Evolutionary conservation across 2,329 filamentous ascomycete species (phyloP), one percentile per base, ranked within the genome.

Genomic region (Diaporthe sp.): DNA sequence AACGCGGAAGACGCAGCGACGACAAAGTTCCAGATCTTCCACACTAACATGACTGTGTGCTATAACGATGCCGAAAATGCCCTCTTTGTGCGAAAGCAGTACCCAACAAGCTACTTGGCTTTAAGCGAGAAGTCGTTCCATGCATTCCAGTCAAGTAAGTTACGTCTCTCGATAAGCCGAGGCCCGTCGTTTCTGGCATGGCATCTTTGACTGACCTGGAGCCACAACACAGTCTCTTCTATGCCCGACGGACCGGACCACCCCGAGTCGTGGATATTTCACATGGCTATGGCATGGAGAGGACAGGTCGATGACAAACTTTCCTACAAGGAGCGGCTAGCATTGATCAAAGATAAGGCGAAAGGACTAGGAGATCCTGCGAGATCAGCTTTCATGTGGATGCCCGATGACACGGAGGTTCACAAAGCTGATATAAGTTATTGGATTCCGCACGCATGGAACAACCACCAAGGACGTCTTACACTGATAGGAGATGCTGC

Each of bases 341-440:
- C 61, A n/a, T 34, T 67, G 25, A 49, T 67, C 19, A 67, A 67
- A 37, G 61, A 67, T 1, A 67, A 67, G 19, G 61, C 61, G 10
- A 67, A 67, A 34, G 61, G 61, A 4, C 44, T 67, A 4, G 61
- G 61, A 46, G 61, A 67, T 49, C 61, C 61, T 49, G 42, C 42
- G 19, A 49, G 42, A 49, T 67, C 61, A n/a, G 61, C 61, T 28
- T 67, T 67, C 19, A 28, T 67, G 15, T 67, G 61, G 61, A 49
- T 67, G 61, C 61, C 42, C 3, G 61, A 49, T 67, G 61, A 67
- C 10, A 67, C 61, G 12, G 61, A 67, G 28, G 61, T 67, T 17
- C 61, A 67, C 42, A 67, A 67, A 49, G 61, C 61, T n/a, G 61
- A 67, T 37, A 67, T 67, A 49, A 67, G 61, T 28, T 67, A 67